Percentiles rank a stretch among this genome's conserved stretches.
Conservation (phyloP, 495 filamentous ascomycete genomes). For the Xylaria scruposa region DNA sequence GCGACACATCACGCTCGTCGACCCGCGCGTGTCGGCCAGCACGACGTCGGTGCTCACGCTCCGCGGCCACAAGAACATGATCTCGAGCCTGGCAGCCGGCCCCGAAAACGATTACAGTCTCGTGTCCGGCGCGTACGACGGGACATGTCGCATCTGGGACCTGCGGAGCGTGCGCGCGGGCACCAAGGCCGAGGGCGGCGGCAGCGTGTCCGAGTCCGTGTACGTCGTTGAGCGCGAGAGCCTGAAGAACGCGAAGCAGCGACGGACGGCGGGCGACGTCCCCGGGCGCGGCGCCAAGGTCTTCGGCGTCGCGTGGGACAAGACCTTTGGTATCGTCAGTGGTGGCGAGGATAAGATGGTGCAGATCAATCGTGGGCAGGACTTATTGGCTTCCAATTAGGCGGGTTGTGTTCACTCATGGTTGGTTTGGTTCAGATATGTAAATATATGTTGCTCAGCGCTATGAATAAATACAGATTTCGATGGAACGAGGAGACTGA, state of each 20-base stretch:
- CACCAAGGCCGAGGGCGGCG: slow-evolving; percentile 63
- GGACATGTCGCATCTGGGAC: slow-evolving; percentile 92
- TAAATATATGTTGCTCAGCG: slow-evolving; percentile 6
- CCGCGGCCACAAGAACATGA: slow-evolving; percentile 85
- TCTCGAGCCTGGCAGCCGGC: slow-evolving; percentile 71
- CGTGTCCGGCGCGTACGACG: slow-evolving; percentile 84
- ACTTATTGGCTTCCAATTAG: slow-evolving; percentile 17
- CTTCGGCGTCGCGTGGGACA: slow-evolving; percentile 88
- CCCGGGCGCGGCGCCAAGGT: slow-evolving; percentile 73
- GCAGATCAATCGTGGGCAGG: slow-evolving; percentile 73
- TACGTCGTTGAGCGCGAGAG: slow-evolving; percentile 80
- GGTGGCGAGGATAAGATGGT: slow-evolving; percentile 90
- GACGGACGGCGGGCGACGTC: slow-evolving; percentile 63
- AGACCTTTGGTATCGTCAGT: slow-evolving; percentile 83
- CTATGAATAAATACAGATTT: slow-evolving; percentile 33
- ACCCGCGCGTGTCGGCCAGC: slow-evolving; percentile 78
- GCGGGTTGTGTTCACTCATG: not conserved
- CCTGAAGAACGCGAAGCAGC: slow-evolving; percentile 55
- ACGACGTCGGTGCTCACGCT: slow-evolving; percentile 84
- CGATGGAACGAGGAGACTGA: slow-evolving; percentile 27
- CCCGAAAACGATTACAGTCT: slow-evolving; percentile 80
- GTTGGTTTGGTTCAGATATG: not conserved
- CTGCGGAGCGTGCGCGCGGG: slow-evolving; percentile 73
- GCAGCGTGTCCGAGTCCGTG: slow-evolving; percentile 76
- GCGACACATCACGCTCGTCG: slow-evolving; percentile 87